Evolutionary conservation across 768 basidiomycete species (phyloP).

Genomic region (Leccinum broughii): DNA sequence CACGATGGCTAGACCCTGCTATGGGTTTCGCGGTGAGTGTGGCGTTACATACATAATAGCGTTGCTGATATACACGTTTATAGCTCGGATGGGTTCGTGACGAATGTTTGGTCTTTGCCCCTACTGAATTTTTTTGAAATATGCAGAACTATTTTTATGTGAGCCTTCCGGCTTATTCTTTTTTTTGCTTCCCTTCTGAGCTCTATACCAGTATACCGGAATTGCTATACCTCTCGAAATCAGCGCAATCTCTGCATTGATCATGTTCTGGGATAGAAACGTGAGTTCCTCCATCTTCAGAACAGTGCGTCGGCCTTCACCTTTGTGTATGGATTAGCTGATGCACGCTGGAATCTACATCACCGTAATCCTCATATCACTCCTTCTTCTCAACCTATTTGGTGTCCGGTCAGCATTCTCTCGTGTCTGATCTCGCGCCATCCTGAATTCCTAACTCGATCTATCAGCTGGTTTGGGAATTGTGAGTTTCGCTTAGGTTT

Average conservation of each 20-base stretch:
- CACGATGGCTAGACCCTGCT: conserved; percentile 35
- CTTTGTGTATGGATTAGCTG: conserved; percentile 27
- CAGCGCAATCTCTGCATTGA: conserved; percentile 47
- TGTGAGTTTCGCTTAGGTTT: conserved; percentile 8
- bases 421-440: conserved; percentile 37
- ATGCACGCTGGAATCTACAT: conserved; percentile 42
- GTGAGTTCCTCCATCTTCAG: conserved; percentile 8
- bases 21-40: conserved; percentile 31
- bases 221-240: conserved; percentile 52
- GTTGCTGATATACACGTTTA: neutral
- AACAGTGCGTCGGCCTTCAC: neutral
- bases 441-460: conserved; percentile 36
- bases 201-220: conserved; percentile 10
- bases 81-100: conserved; percentile 30
- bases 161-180: neutral
- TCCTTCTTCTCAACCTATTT: conserved; percentile 46
- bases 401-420: conserved; percentile 44
- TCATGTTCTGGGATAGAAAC: conserved; percentile 50
- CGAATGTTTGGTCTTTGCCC: neutral
- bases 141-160: conserved; percentile 38
- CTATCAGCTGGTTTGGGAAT: conserved; percentile 22
- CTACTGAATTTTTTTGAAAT: conserved; percentile 1
- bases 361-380: conserved; percentile 36
- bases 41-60: too few relatives aligned
- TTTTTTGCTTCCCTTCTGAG: neutral